Conservation (phyloP, 2,329 filamentous ascomycete genomes). For the Ramichloridium luteum region DNA sequence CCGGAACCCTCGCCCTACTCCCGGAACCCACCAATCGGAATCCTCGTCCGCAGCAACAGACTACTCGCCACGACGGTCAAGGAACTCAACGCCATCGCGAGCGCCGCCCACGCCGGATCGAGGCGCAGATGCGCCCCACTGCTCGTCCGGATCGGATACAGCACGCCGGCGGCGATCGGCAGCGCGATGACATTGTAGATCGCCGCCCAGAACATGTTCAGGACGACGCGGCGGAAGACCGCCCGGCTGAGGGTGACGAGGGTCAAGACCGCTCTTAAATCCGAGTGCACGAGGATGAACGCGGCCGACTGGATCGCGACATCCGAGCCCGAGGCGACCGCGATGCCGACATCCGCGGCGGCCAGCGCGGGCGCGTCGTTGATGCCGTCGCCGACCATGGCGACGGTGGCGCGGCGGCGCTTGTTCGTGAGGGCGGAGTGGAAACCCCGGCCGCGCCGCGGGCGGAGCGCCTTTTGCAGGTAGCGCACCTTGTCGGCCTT, state of each 20-base stretch:
- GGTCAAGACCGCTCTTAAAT: constrained; percentile 57
- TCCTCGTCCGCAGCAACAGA: constrained; percentile 49
- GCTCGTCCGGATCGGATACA: constrained; percentile 44
- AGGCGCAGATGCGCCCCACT: constrained; percentile 44
- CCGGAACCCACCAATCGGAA: constrained; percentile 32
- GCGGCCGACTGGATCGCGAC: constrained; percentile 71
- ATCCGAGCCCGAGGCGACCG: constrained; percentile 68
- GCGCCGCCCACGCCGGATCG: constrained; percentile 70
- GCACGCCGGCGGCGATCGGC: constrained; percentile 31
- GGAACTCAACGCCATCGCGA: constrained; percentile 86
- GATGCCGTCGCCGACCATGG: constrained; percentile 78
- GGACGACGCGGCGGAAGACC: constrained; percentile 65
- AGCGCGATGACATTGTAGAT: constrained; percentile 70
- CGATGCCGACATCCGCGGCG: constrained; percentile 71
- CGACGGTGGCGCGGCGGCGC: constrained; percentile 46
- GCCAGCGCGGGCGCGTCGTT: constrained; percentile 75
- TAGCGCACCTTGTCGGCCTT: constrained; percentile 61
- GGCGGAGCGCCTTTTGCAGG: constrained; percentile 24
- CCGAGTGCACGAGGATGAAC: constrained; percentile 65
- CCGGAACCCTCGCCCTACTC: background rate
- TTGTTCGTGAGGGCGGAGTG: background rate
- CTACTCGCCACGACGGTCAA: constrained; percentile 80
- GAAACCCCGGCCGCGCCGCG: background rate
- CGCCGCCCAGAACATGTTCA: constrained; percentile 79
- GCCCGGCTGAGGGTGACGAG: constrained; percentile 57